Evolutionary conservation across 805 yeast genomes (phyloP), one percentile per base, ranked within the genome.

Genomic region (Danielia reshetovae): DNA sequence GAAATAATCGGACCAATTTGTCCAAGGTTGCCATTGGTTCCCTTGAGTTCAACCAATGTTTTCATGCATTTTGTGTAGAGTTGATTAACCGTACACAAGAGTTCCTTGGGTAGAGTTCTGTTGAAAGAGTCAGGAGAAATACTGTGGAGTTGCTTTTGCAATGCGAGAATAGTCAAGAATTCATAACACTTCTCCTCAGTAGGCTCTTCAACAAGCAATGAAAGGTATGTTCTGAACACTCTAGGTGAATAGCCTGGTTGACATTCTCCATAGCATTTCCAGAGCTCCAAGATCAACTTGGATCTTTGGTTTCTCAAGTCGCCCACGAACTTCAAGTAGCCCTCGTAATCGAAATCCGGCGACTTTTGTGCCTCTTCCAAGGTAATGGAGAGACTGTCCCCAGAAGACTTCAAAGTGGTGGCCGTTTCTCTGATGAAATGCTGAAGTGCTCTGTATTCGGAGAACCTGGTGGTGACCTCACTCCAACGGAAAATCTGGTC

Each of bases 301-400:
- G 32, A 27, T 35, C 73, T 48, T 32, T 51, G 56, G n/a, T 36
- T 24, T 17, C 46, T 41, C 21, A 66, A 41, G 13, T 49, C 53
- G 2, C 49, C 38, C 7, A 52, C 31, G 30, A 51, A 63, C 21
- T 34, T 48, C 39, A 65, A 43, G 45, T 49, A 67, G 4, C 62
- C 59, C 38, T 63, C 65, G 41, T 63, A 63, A 40, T 67, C 68
- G 35, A 67, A 67, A 29, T 62, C 52, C 3, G 54, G 59, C 37
- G 59, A 48, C 26, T 54, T 46, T 32, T 59, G 55, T 1, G 60
- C 62, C 24, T 58, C 62, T 7, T 39, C 43, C 12, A 61, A 43
- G 2, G 56, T 31, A 0, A 34, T 30, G 3, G 30, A 21, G 11
- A 35, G 32, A 2, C 24, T 30, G 23, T 21, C 39, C 5, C 42